Evolutionary conservation across 2,329 filamentous ascomycete species (phyloP).

Genomic region (Colletotrichum magnum): DNA sequence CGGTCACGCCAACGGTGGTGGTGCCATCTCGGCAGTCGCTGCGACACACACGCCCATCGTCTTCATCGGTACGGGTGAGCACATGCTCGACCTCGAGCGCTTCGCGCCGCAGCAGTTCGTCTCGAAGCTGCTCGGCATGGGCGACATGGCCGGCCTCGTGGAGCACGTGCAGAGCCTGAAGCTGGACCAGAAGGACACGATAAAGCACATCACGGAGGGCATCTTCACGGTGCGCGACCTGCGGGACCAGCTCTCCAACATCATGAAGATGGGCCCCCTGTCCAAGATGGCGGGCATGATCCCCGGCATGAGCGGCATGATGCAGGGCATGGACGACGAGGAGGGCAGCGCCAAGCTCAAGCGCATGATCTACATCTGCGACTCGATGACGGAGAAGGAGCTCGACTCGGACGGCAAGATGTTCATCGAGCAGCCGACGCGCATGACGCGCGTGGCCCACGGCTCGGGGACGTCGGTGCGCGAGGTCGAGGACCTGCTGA

Average conservation of each 20-base stretch:
- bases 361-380: constrained; percentile 99
- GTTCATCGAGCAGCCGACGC: constrained; percentile 90
- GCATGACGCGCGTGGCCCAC: constrained; percentile 91
- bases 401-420: constrained; percentile 96
- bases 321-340: constrained; percentile 96
- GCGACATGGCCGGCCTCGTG: constrained; percentile 93
- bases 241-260: constrained; percentile 94
- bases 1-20: constrained; percentile 93
- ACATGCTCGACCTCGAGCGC: constrained; percentile 93
- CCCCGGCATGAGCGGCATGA: constrained; percentile 92
- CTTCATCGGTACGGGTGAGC: constrained; percentile 97
- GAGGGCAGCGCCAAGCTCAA: constrained; percentile 94
- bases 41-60: constrained; percentile 97
- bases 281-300: constrained; percentile 99
- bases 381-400: constrained; percentile 97
- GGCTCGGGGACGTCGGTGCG: constrained; percentile 91
- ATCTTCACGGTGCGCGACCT: constrained; percentile 96
- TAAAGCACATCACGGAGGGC: constrained; percentile 98
- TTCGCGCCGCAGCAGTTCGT: constrained; percentile 96
- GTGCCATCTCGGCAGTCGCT: constrained; percentile 96
- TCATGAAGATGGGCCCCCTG: constrained; percentile 99
- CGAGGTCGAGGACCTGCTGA: constrained; percentile 97
- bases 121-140: constrained; percentile 95
- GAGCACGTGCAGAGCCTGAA: constrained; percentile 97
- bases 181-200: constrained; percentile 97